Evolutionary conservation across 140 eudicot genomes (phyloP).

Genomic region (Senecio squalidus): DNA sequence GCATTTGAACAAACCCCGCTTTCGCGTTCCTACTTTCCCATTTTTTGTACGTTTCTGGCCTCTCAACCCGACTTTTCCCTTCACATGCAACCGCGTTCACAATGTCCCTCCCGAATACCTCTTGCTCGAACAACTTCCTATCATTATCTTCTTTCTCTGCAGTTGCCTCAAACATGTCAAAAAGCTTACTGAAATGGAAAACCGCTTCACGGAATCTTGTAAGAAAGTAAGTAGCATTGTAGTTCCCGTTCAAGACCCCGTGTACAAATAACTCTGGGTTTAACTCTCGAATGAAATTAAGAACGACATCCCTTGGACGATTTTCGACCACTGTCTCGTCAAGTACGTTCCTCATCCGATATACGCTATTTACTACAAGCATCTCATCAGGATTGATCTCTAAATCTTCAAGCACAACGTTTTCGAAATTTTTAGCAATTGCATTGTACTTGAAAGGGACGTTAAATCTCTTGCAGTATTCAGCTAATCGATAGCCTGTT

Average conservation of each 20-base stretch:
- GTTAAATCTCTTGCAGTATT: constrained; percentile 40
- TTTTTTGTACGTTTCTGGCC: constrained; percentile 49
- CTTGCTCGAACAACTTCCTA: constrained; percentile 36
- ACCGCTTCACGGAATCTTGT: constrained; percentile 42
- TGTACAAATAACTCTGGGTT: constrained; percentile 46
- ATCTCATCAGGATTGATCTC: constrained; percentile 37
- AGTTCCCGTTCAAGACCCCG: constrained; percentile 42
- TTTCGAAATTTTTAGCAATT: constrained; percentile 50
- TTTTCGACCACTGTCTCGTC: constrained; percentile 34
- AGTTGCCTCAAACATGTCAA: constrained; percentile 57
- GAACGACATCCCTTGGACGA: constrained; percentile 34
- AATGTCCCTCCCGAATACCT: constrained; percentile 38
- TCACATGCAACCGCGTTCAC: constrained; percentile 49
- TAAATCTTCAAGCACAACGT: constrained; percentile 34
- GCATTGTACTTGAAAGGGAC: constrained; percentile 44
- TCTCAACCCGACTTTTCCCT: constrained; percentile 41
- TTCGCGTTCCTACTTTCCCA: constrained; percentile 29
- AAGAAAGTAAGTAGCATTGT: constrained; percentile 30
- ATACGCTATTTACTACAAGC: constrained; percentile 42
- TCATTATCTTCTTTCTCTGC: constrained; percentile 17
- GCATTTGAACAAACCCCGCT: constrained; percentile 41
- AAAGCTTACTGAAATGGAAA: constrained; percentile 35
- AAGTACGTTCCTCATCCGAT: constrained; percentile 30
- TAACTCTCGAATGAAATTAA: constrained; percentile 30
- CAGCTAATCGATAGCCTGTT: constrained; percentile 36